These are phyloP conservation scores for Zopfia rhizophila DNA, from an alignment of 2,329 filamentous ascomycete genomes.

Conservation along the genomic window DNA sequence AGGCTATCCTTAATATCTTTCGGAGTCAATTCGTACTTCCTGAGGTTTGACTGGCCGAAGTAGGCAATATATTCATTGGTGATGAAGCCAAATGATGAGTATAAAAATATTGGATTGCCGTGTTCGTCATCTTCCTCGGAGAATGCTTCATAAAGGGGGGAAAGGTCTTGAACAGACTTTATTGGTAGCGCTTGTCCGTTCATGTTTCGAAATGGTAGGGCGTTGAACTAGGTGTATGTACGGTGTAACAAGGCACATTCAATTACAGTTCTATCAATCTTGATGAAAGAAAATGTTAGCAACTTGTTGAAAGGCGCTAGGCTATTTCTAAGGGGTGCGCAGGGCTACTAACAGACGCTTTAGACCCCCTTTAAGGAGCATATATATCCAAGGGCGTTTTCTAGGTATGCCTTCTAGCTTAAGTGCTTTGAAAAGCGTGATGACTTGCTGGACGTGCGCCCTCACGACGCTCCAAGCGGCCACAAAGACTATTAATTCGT, in stretches of 20 bases:
- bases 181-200: conserved; percentile 1
- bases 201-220: conserved; percentile 8
- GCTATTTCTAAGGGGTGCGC: too few relatives aligned
- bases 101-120: conserved; percentile 26
- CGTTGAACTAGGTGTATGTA: conserved; percentile 7
- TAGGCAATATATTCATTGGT: conserved; percentile 21
- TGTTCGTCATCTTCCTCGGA: conserved; percentile 26
- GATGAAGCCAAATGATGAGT: conserved; percentile 24
- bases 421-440: too few relatives aligned
- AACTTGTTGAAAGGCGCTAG: conserved; percentile 9
- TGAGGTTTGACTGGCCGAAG: conserved; percentile 22
- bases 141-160: conserved; percentile 21
- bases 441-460: too few relatives aligned
- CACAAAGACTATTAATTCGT: too few relatives aligned
- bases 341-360: too few relatives aligned
- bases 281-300: conserved; percentile 2
- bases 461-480: too few relatives aligned
- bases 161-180: conserved; percentile 22
- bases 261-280: too few relatives aligned
- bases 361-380: too few relatives aligned
- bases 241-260: conserved; percentile 5
- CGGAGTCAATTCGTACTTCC: conserved; percentile 18
- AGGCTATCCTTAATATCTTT: conserved; percentile 17
- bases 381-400: too few relatives aligned
- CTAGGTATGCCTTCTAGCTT: too few relatives aligned